Base-by-base conservation (phyloP, 805 yeast genomes). In the Yamadazyma insecticola region DNA sequence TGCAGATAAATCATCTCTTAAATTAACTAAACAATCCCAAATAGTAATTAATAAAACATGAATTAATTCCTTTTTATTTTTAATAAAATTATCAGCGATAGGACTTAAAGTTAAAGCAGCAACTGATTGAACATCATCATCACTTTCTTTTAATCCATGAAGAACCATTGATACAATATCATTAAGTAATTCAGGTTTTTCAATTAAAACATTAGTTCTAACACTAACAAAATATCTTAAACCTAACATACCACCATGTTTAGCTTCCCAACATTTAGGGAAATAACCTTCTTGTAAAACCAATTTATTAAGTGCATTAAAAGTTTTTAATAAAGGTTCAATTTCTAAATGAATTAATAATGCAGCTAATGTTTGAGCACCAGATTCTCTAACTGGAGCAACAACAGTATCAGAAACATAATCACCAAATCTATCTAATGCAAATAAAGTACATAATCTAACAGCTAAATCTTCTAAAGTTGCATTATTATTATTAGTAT, bases 241-340 rank as follows among this genome's bases (percentile, higher is more conserved):
- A 0, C 97, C 98, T 9, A 92, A 72, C 80, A 92, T 78, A 29
- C 97, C 99, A 45, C 97, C 98, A 64, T 92, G 98, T 37, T 92
- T 84, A 3, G 96, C 97, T 53, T 94, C 97, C 98, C 98, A 92
- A 33, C 88, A 72, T 36, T 51, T 57, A 3, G 81, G 76, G 12
- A 61, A 50, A 1, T 64, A 76, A 14, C 74, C 54, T 32, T 44
- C 52, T 53, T 90, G 97, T 28, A 81, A 56, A 1, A 89, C 87
- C 30, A 92, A 61, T 25, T 74, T 70, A 30, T 78, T 73, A 36
- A 92, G 66, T 13, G 80, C 77, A 8, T 64, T 49, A 50, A 88
- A 90, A 0, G 86, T 76, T 29, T 71, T 67, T 6, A 76, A 47
- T 5, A 84, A 80, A 2, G 74, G 60, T 2, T 67, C 70, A 23